These are phyloP conservation scores for Cetradonia linearis DNA, from an alignment of 495 filamentous ascomycete species.

Conservation along the genomic window DNA sequence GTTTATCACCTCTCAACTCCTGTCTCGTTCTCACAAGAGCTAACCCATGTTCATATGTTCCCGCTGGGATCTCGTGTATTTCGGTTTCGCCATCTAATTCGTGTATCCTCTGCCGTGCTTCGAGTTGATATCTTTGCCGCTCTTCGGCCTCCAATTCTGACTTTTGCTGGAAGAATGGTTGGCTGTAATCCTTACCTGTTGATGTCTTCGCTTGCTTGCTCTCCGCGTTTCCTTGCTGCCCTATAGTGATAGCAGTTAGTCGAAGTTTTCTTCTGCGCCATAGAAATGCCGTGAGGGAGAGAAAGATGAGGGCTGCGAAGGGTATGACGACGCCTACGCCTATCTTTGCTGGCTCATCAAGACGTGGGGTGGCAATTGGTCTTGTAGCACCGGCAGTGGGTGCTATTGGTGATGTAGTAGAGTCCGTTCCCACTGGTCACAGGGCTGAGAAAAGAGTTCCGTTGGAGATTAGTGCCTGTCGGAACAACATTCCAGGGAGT, in stretches of 20 bases:
- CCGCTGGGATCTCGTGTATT: background rate
- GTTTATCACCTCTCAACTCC: background rate
- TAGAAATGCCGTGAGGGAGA: background rate
- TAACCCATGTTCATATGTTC: background rate
- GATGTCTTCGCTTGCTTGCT: background rate
- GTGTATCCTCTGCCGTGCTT: background rate
- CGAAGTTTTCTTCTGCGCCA: background rate
- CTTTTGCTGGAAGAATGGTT: slow-evolving; percentile 5
- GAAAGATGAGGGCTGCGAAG: background rate
- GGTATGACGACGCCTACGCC: background rate
- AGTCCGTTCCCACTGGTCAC: background rate
- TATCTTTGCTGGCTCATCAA: background rate
- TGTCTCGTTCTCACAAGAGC: background rate
- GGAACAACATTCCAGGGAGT: background rate
- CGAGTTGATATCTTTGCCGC: background rate
- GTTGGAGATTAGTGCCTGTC: too few relatives aligned
- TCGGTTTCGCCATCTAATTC: background rate
- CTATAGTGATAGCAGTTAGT: background rate
- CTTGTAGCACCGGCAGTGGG: background rate
- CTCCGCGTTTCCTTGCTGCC: background rate
- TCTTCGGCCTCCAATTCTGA: background rate
- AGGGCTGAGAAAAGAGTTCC: too few relatives aligned
- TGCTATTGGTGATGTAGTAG: background rate
- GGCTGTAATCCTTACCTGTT: background rate
- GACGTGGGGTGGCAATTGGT: background rate